A percentile compares a stretch with the other conserved stretches of the same genome.
These are phyloP conservation scores for Aethionema arabicum DNA, from an alignment of 345 rosid genomes.

Conservation along the genomic window DNA sequence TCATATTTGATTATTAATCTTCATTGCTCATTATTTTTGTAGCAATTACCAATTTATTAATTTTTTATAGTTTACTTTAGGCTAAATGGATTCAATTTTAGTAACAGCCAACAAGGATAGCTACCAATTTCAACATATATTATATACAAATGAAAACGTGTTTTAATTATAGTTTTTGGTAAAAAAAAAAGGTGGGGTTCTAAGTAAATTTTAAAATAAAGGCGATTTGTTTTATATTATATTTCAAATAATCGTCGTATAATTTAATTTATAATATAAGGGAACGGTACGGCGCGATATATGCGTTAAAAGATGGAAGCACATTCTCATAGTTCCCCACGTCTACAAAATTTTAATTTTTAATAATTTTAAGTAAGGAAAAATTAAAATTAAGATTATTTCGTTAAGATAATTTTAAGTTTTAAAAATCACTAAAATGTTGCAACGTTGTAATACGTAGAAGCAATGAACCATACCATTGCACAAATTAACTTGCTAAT, in stretches of 20 bases:
- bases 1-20: too few species aligned
- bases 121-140: conserved; percentile 1
- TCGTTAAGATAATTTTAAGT: too few species aligned
- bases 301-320: not conserved
- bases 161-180: not conserved
- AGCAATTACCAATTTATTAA: too few species aligned
- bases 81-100: too few species aligned
- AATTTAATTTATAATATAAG: conserved; percentile 18
- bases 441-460: too few species aligned
- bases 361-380: too few species aligned
- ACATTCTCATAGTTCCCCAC: not conserved
- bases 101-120: not conserved
- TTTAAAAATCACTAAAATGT: too few species aligned
- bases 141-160: not conserved
- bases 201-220: conserved; percentile 33
- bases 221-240: not conserved
- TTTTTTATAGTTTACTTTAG: too few species aligned
- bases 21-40: too few species aligned
- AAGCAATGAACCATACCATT: too few species aligned
- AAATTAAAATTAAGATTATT: too few species aligned
- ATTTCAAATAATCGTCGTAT: not conserved
- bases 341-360: not conserved
- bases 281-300: conserved; percentile 7
- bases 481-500: too few species aligned
- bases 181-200: conserved; percentile 25